Base-by-base conservation (phyloP, 2,329 filamentous ascomycete species). In the Pyrenophora seminiperda region DNA sequence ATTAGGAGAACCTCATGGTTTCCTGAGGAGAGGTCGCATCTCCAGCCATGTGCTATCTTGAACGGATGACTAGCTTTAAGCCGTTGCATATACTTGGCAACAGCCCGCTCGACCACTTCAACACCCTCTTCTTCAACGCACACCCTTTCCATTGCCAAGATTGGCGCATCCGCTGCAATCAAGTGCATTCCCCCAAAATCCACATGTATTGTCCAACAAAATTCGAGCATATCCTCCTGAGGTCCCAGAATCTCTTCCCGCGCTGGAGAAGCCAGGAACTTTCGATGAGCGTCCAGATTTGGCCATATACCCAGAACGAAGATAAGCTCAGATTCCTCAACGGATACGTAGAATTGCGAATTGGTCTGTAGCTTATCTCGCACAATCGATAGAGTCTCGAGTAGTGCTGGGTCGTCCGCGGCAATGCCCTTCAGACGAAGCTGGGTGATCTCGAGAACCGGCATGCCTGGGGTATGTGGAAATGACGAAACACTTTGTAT, bases 281-380 rank as follows among this genome's bases (percentile, higher is more conserved):
- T 45, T n/a, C 53, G 34, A 53, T 70, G 67, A 1, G 66, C 62
- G 22, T 65, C 52, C 38, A 71, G 54, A 44, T 46, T 61, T 40
- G 59, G 59, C 67, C 66, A 71, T 39, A 67, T 45, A 10, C 68
- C 67, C 42, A 68, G 53, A 62, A 70, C 67, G 58, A 63, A 71
- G 41, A 69, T 47, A 37, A 65, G 43, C 27, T 54, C 47, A 42
- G 66, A 53, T 38, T 67, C 64, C 43, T 68, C 50, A 51, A 66
- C 54, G 57, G 64, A 67, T 44, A 44, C 54, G 58, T 67, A 69
- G 54, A 69, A 69, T 24, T 53, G 56, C 7, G 67, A 67, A 27
- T 60, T 61, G 27, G 58, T 69, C 11, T 64, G 54, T 43, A 69
- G 48, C 41, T 53, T 61, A 30, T 44, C 54, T 54, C 66, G 66